Evolutionary conservation across 805 yeast genomes (phyloP), one percentile per base, ranked within the genome.

Genomic region (Metschnikowia orientalis): DNA sequence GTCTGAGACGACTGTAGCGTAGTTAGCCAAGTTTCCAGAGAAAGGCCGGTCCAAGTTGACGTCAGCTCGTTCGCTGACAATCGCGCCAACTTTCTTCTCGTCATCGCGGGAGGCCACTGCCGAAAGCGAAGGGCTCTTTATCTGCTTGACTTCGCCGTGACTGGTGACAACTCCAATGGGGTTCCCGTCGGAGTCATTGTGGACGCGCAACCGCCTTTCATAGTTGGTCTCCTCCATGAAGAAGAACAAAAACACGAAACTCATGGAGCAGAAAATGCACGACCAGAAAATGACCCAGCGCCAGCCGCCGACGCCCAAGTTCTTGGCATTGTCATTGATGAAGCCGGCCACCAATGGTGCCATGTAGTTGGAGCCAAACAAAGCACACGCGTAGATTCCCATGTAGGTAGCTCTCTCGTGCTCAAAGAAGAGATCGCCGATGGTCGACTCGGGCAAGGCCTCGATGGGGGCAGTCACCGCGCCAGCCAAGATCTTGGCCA

Each of bases 401-500:
- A 43, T 43, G 14, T 43, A 43, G 2, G 41, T 41, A 12, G 45
- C 47, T 17, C 42, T 54, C 47, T 73, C 71, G 44, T 74, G 77
- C 41, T 68, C 71, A 47, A 71, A 74, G 45, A 64, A 72, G 27
- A 73, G 47, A 47, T 73, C 79, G 7, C 71, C 59, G 31, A 71
- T 60, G 0, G 74, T 54, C 16, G 73, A 64, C 44, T 71, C 75
- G 23, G 73, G 72, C 16, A 74, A 47, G 0, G 77, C 62, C 33
- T 74, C 79, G 31, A 59, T 62, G 47, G 66, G 70, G 35, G 55
- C 64, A 16, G 69, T 70, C 13, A 36, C 48, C 9, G 44, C 34
- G 4, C 52, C 53, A 3, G 40, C 44, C 37, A 42, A 37, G 23
- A 42, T 42, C 34, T 40, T 42, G 6, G 44, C 34, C 6, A 34